Percentiles rank a stretch among this genome's conserved stretches.
phyloP scores from a whole-genome alignment of 352 stramenopile genomes.

The Pythium aristosporum region DNA sequence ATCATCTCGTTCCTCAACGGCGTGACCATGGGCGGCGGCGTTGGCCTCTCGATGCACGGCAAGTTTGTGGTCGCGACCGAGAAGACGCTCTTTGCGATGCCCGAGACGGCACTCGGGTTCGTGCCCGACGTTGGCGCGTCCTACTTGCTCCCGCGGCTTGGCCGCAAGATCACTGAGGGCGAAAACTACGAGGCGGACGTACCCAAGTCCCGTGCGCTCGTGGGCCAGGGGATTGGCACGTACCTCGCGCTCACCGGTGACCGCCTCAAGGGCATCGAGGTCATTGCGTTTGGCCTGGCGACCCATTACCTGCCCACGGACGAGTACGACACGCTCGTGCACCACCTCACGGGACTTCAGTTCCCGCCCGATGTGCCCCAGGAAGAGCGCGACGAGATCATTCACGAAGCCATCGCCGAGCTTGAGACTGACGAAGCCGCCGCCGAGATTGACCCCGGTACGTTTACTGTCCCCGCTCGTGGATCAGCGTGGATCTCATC shows the following conservation, averaged over 20 bases:
- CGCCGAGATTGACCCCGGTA: constrained; percentile 68
- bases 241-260: constrained; percentile 96
- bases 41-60: constrained; percentile 96
- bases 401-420: constrained; percentile 73
- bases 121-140: constrained; percentile 97
- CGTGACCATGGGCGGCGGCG: constrained; percentile 98
- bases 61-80: constrained; percentile 97
- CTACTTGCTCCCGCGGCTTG: constrained; percentile 90
- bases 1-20: constrained; percentile 96
- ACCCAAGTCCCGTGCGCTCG: constrained; percentile 65
- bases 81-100: constrained; percentile 98
- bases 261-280: constrained; percentile 87
- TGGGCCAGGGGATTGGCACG: constrained; percentile 81
- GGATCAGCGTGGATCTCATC: constrained; percentile 23
- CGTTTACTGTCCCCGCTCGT: constrained; percentile 26
- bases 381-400: constrained; percentile 83
- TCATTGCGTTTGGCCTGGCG: constrained; percentile 93
- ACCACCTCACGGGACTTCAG: constrained; percentile 82
- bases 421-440: constrained; percentile 85
- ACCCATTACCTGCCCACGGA: constrained; percentile 95
- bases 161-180: constrained; percentile 60
- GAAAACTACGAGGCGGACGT: constrained; percentile 76
- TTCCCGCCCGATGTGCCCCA: constrained; percentile 71
- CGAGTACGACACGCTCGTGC: constrained; percentile 86
- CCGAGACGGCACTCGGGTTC: constrained; percentile 97